Percentiles rank a stretch among this genome's conserved stretches.
Evolutionary conservation across 192 early-diverging fungal genomes (phyloP).

Genomic region (Phlyctochytrium planicorne): DNA sequence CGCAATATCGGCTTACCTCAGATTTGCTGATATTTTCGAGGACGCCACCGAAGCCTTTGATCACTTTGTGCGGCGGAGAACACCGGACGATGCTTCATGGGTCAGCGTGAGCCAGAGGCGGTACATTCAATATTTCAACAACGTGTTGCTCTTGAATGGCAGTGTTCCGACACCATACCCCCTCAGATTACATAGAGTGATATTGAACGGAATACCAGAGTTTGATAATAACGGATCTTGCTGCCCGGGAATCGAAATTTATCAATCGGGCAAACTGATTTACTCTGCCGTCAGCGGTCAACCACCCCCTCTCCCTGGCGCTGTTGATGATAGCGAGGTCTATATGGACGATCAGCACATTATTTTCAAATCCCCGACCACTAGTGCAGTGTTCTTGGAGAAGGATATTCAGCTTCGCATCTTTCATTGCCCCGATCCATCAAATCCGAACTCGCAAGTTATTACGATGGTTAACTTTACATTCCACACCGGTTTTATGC

Average conservation of each 20-base stretch:
- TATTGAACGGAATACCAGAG: conserved; percentile 44
- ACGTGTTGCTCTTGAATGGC: conserved; percentile 46
- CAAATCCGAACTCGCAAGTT: conserved; percentile 31
- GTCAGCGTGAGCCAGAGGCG: conserved; percentile 42
- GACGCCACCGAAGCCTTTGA: conserved; percentile 53
- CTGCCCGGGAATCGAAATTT: conserved; percentile 50
- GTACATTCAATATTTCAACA: conserved; percentile 57
- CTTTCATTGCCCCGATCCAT: conserved; percentile 39
- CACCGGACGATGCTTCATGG: conserved; percentile 37
- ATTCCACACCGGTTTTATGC: conserved; percentile 64
- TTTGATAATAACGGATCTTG: conserved; percentile 36
- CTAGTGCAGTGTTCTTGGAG: conserved; percentile 14
- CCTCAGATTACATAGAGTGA: conserved; percentile 41
- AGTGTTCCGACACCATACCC: conserved; percentile 43
- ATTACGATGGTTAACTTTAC: conserved; percentile 54
- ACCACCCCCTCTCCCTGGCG: background rate
- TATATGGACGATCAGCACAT: conserved; percentile 15
- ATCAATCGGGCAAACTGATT: conserved; percentile 46
- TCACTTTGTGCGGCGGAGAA: conserved; percentile 42
- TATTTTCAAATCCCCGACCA: conserved; percentile 13
- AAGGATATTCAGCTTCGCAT: conserved; percentile 50
- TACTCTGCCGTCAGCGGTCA: conserved; percentile 27
- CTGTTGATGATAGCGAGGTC: conserved; percentile 13
- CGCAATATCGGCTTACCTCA: conserved; percentile 49
- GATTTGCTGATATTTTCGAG: conserved; percentile 40